Evolutionary conservation across 2,329 filamentous ascomycete species (phyloP).

Genomic region (Aspergillus awamori): DNA sequence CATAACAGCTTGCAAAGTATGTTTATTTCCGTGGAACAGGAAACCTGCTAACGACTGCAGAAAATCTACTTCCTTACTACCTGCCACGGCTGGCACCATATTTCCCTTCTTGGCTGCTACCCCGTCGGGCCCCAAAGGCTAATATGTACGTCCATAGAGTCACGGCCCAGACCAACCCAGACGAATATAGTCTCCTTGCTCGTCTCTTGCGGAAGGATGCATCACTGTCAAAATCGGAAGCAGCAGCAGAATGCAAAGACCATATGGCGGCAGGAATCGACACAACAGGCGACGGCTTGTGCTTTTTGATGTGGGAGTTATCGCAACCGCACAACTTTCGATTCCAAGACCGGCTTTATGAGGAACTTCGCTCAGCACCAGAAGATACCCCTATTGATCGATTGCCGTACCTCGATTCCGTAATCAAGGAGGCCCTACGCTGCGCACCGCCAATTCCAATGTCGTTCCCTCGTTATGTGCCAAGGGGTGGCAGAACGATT

Average conservation of each 20-base stretch:
- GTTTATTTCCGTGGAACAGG: conserved; percentile 25
- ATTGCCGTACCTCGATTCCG: conserved; percentile 63
- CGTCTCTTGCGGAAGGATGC: conserved; percentile 59
- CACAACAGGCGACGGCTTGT: conserved; percentile 69
- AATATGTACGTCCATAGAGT: conserved; percentile 62
- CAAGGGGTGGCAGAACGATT: conserved; percentile 44
- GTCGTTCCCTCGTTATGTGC: conserved; percentile 52
- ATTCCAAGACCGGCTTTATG: conserved; percentile 57
- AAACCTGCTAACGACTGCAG: conserved; percentile 38
- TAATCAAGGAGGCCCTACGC: conserved; percentile 64
- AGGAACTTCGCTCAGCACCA: conserved; percentile 54
- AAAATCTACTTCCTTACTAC: conserved; percentile 63
- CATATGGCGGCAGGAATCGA: conserved; percentile 74
- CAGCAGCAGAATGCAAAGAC: conserved; percentile 70
- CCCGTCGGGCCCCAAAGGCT: conserved; percentile 61
- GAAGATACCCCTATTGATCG: conserved; percentile 37
- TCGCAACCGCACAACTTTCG: conserved; percentile 60
- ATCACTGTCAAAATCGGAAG: conserved; percentile 56
- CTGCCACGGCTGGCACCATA: conserved; percentile 54
- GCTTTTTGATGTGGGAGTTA: conserved; percentile 72
- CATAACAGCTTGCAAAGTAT: conserved; percentile 69
- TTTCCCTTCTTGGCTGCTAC: conserved; percentile 54
- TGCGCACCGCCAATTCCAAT: conserved; percentile 58
- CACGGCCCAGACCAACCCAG: conserved; percentile 50
- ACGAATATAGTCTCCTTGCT: conserved; percentile 61